Percentiles rank a stretch among this genome's conserved stretches.
phyloP scores from a whole-genome alignment of 2,329 filamentous ascomycete genomes.

The Cladophialophora yegresii region DNA sequence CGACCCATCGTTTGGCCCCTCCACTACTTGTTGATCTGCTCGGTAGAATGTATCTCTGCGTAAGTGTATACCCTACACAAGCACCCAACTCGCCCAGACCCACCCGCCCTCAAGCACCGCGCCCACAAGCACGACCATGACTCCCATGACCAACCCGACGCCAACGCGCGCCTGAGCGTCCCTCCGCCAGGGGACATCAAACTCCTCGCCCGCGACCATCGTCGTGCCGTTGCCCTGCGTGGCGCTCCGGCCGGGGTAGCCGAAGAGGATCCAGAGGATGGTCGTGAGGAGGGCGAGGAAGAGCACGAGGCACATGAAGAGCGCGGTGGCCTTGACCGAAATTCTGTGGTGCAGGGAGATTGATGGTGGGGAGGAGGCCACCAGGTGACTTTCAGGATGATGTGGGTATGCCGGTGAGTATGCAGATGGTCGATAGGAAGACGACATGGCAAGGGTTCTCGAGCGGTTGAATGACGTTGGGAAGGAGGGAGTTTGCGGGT shows the following conservation, averaged over 20 bases:
- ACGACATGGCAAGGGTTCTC: background rate
- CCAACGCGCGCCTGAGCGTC: conserved; percentile 33
- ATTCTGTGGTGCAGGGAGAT: conserved; percentile 33
- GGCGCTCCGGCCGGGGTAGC: conserved; percentile 31
- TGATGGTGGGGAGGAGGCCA: conserved; percentile 4
- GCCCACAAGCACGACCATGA: conserved; percentile 32
- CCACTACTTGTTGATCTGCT: too few species aligned
- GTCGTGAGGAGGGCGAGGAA: conserved; percentile 26
- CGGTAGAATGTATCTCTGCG: too few species aligned
- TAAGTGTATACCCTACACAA: conserved; percentile 30
- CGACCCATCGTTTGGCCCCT: too few species aligned
- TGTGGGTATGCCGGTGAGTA: background rate
- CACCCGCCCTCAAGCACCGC: conserved; percentile 25
- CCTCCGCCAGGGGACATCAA: conserved; percentile 27
- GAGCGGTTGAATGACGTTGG: background rate
- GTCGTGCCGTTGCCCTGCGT: conserved; percentile 22
- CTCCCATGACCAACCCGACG: conserved; percentile 33
- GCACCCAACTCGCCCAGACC: conserved; percentile 34
- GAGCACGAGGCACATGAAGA: conserved; percentile 17
- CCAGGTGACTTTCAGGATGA: background rate
- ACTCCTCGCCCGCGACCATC: conserved; percentile 10
- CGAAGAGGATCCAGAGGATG: conserved; percentile 36
- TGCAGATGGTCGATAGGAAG: background rate
- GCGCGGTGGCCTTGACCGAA: conserved; percentile 22
- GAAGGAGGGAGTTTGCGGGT: conserved; percentile 1